Conservation (phyloP, 2,329 filamentous ascomycete genomes). For the Talaromyces sp. region DNA sequence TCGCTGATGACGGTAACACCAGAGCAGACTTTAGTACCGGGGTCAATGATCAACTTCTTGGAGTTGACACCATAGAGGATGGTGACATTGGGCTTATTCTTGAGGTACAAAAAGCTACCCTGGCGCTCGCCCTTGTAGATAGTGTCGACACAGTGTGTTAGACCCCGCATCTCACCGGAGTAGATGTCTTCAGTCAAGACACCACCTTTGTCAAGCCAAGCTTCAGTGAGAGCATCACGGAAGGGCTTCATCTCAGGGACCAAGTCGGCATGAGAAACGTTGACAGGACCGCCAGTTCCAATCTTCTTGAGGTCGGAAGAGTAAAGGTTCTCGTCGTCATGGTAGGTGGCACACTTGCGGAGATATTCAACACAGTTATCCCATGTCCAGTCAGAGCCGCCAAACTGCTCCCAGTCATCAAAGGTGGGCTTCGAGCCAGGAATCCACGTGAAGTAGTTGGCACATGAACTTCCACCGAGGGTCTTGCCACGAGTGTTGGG, state of each 20-base stretch:
- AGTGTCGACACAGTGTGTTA: conserved; percentile 53
- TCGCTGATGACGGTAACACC: conserved; percentile 50
- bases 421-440: conserved; percentile 58
- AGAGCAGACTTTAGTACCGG: conserved; percentile 38
- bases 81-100: conserved; percentile 55
- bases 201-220: conserved; percentile 56
- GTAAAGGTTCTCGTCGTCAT: conserved; percentile 53
- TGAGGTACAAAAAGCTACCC: conserved; percentile 51
- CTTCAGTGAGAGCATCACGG: conserved; percentile 41
- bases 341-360: conserved; percentile 49
- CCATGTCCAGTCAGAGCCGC: conserved; percentile 56
- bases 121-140: conserved; percentile 58
- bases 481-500: conserved; percentile 61
- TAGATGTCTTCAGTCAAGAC: conserved; percentile 54
- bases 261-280: conserved; percentile 47
- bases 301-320: conserved; percentile 49
- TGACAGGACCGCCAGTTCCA: conserved; percentile 51
- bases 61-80: conserved; percentile 50
- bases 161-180: conserved; percentile 54
- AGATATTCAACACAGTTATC: conserved; percentile 49
- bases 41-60: conserved; percentile 52
- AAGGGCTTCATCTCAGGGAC: conserved; percentile 54
- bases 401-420: conserved; percentile 48
- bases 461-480: conserved; percentile 57
- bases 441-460: conserved; percentile 66